These are phyloP conservation scores for Pleoardoris graminearum DNA, from an alignment of 2,329 filamentous ascomycete species.

Conservation along the genomic window DNA sequence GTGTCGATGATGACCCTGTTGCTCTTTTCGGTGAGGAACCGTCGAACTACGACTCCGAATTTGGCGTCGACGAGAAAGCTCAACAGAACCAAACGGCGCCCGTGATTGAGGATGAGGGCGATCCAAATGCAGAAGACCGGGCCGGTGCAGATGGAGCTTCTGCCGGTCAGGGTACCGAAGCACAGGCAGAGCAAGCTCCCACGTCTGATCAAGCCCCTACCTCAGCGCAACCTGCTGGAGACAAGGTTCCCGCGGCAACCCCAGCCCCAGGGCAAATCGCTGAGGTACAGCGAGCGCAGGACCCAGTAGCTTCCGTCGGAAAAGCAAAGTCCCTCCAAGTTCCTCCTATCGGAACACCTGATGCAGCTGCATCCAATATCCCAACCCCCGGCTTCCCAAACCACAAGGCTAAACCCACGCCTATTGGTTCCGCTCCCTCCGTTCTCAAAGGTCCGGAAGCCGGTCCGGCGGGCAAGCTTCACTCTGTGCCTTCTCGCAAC, in stretches of 20 bases:
- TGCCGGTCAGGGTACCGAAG: too few relatives aligned
- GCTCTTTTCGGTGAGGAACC: slow-evolving; percentile 14
- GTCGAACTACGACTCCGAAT: slow-evolving; percentile 9
- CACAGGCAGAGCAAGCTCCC: neutral
- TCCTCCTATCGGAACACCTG: neutral
- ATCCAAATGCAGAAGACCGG: neutral
- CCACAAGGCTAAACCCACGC: neutral
- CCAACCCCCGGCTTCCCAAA: neutral
- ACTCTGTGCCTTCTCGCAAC: neutral
- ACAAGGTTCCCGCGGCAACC: neutral
- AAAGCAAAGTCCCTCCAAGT: neutral
- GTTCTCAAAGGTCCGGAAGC: neutral
- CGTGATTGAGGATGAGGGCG: neutral
- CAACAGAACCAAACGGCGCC: neutral
- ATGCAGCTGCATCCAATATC: neutral
- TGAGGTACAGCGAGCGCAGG: neutral
- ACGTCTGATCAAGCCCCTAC: neutral
- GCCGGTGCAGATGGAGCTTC: neutral
- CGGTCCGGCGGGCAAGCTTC: neutral
- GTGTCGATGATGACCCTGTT: slow-evolving; percentile 5
- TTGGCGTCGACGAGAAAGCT: slow-evolving; percentile 1
- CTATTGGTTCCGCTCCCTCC: neutral
- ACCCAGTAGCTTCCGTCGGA: neutral
- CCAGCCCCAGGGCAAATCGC: neutral
- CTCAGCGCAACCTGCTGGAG: neutral